Conservation (phyloP, 129 eudicot genomes). For the Arctium lappa region DNA sequence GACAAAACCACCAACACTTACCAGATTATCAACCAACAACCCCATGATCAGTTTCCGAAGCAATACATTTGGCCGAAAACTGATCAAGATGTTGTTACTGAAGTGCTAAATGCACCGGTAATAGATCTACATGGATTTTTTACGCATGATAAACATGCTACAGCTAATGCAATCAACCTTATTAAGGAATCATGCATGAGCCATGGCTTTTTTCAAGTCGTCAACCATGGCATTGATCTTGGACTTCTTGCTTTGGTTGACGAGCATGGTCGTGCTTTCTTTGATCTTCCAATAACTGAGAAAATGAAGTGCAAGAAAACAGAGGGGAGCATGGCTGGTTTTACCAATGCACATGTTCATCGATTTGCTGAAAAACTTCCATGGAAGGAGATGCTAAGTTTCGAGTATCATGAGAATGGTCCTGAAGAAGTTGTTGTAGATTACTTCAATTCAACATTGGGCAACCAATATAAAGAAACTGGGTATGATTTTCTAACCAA, state of each 20-base stretch:
- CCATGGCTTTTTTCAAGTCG: slow-evolving; percentile 60
- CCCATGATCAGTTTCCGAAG: slow-evolving; percentile 23
- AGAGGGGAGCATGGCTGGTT: slow-evolving; percentile 41
- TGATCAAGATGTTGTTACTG: slow-evolving; percentile 15
- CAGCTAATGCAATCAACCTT: slow-evolving; percentile 23
- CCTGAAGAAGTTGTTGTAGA: slow-evolving; percentile 24
- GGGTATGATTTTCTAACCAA: slow-evolving; percentile 30
- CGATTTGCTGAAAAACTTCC: slow-evolving; percentile 39
- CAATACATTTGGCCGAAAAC: slow-evolving; percentile 45
- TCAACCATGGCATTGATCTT: slow-evolving; percentile 54
- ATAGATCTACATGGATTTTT: slow-evolving; percentile 43
- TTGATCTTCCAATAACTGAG: slow-evolving; percentile 33
- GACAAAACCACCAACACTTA: slow-evolving; percentile 20
- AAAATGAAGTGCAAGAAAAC: slow-evolving; percentile 29
- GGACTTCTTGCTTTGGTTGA: slow-evolving; percentile 27
- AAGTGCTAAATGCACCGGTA: slow-evolving; percentile 27
- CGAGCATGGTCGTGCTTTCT: slow-evolving; percentile 32
- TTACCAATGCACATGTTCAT: slow-evolving; percentile 35
- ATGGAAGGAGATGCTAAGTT: slow-evolving; percentile 44
- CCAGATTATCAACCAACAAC: slow-evolving; percentile 1
- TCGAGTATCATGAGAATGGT: slow-evolving; percentile 33
- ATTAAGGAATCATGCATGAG: slow-evolving; percentile 36
- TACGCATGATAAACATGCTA: slow-evolving; percentile 25
- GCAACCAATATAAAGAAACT: slow-evolving; percentile 32
- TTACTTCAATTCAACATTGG: slow-evolving; percentile 33